These are phyloP conservation scores for Seminavis robusta DNA, from an alignment of 108 stramenopile species.

Conservation along the genomic window DNA sequence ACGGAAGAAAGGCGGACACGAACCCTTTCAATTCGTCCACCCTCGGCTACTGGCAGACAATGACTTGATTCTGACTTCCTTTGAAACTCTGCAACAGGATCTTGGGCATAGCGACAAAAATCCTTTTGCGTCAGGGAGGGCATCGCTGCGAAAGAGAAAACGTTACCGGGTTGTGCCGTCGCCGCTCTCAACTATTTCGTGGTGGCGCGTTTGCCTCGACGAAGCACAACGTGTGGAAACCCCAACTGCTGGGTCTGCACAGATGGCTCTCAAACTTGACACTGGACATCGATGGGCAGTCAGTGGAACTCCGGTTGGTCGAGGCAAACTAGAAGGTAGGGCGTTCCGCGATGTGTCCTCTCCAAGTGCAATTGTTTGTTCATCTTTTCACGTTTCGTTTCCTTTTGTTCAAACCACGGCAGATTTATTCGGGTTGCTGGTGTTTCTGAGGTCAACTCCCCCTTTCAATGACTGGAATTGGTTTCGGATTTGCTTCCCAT, in stretches of 20 bases:
- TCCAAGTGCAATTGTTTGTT: too few relatives aligned
- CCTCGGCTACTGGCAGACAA: constrained; percentile 59
- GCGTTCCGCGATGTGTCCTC: too few relatives aligned
- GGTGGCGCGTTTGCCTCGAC: constrained; percentile 62
- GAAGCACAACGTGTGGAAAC: constrained; percentile 72
- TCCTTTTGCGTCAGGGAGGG: constrained; percentile 25
- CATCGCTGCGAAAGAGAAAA: constrained; percentile 34
- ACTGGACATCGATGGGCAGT: constrained; percentile 54
- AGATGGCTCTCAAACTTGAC: constrained; percentile 64
- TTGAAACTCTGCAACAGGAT: constrained; percentile 53
- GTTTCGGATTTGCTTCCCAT: constrained; percentile 30
- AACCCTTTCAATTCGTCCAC: constrained; percentile 36
- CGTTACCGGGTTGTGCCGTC: constrained; percentile 64
- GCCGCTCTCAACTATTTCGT: constrained; percentile 53
- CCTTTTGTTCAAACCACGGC: too few relatives aligned
- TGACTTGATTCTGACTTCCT: constrained; percentile 61
- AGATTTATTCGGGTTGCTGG: too few relatives aligned
- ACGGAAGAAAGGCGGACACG: constrained; percentile 4
- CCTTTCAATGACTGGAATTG: constrained; percentile 44
- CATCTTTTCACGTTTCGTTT: too few relatives aligned
- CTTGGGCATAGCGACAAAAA: constrained; percentile 63
- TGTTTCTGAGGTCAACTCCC: constrained; percentile 36
- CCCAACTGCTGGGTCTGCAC: constrained; percentile 60
- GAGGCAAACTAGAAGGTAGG: constrained; percentile 62
- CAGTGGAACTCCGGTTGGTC: constrained; percentile 66